Evolutionary conservation across 192 early-diverging fungal genomes (phyloP), one percentile per base, ranked within the genome.

Genomic region (Jimgerdemannia flammicorona): DNA sequence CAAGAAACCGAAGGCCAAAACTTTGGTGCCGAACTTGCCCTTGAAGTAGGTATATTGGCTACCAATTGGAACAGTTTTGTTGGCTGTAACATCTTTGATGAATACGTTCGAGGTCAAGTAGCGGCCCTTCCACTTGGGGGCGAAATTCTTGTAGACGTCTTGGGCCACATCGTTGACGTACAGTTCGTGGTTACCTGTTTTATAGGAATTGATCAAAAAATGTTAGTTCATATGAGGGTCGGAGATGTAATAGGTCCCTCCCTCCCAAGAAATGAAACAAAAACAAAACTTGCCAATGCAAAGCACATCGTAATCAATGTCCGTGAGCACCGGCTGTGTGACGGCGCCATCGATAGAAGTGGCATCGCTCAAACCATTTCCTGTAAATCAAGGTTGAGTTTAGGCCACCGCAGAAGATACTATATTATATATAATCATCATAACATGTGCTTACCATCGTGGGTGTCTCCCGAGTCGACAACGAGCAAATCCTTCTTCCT

Each of bases 1-100:
- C 20, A 89, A 71, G 77, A 84, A 89, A 44, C 86, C 86, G 20
- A 86, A 86, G 43, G 83, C 75, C 70, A 87, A 78, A 20, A 89
- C 87, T n/a, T 84, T 84, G 44, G 84, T 80, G 40, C 83, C 83
- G 44, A 77, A 65, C 42, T 75, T 66, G 40, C 86, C 85, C 66
- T 42, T 69, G 43, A 81, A 77, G 64, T 79, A 71, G 66, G 76
- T 71, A 73, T 77, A 67, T 49, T 75, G 85, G 18, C 78, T n/a
- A 10, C 75, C 72, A 43, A 85, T 82, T 19, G 81, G 85, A 40
- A 81, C 77, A 40, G 82, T 83, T 75, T 85, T 79, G 72, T 83
- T 84, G 66, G 71, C 78, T 59, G 64, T 59, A 29, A 75, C 54
- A 75, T 81, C 80, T 43, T 66, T 73, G 44, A 73, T 73, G 75